Base-by-base conservation (phyloP, 108 stramenopile species). In the Mayamaea pseudoterrestris region DNA sequence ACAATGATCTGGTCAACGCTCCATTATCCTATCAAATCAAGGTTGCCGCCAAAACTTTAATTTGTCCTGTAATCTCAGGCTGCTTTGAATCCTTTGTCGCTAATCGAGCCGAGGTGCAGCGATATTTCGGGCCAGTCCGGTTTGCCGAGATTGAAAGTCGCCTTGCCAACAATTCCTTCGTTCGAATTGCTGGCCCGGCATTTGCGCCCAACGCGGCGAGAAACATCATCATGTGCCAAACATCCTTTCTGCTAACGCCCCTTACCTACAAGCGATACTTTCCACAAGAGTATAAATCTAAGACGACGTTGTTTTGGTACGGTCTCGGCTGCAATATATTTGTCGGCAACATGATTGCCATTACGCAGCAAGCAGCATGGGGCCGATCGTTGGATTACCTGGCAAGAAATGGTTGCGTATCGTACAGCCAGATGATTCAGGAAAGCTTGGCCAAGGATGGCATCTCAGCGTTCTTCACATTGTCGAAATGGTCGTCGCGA, bases 311-410 rank as follows among this genome's bases (percentile, higher is more conserved):
- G 3, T 80, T 84, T 57, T 79, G 69, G 63, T 84, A 62, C 52
- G 82, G 78, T 2, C 68, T 84, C 43, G 60, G 67, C 1, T 60
- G 79, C 69, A 84, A 84, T 53, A 50, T 72, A 16, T 77, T 84
- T 48, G 58, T 64, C 7, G 78, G 78, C 28, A 84, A 84, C 44
- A 70, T 64, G 13, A 50, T 73, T 14, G 82, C 78, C n/a, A 80
- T 84, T 50, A 84, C 78, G 0, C 75, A 76, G 55, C 82, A 84
- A 68, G 74, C 82, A 1, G 44, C 80, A 14, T 84, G 82, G 82
- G 82, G 82, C 7, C 46, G 82, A 13, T 44, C 70, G 7, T 41
- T 84, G 40, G 78, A 84, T 55, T 69, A 68, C 36, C 42, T 56
- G 8, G 65, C 55, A 1, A 30, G 28, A 1, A 20, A 40, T 12